A percentile compares a stretch with the other conserved stretches of the same genome.
Conservation (phyloP, 2,329 filamentous ascomycete species). For the Nemania bipapillata region DNA sequence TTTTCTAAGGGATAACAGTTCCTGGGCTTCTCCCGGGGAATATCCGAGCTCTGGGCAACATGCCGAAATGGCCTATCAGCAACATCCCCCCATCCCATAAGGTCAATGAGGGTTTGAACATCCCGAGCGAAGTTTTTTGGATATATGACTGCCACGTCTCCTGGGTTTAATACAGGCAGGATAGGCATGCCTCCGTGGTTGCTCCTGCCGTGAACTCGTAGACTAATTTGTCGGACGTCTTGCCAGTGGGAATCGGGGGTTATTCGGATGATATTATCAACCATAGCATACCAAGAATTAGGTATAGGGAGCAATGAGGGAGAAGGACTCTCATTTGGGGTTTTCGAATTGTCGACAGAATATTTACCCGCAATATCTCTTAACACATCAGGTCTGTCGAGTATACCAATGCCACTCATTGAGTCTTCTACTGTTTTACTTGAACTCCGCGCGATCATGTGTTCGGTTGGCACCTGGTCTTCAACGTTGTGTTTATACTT, state of each 20-base stretch:
- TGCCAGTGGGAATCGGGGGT: constrained; percentile 87
- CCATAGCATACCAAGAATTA: constrained; percentile 63
- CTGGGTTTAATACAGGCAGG: constrained; percentile 66
- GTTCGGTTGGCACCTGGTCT: constrained; percentile 36
- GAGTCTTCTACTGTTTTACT: constrained; percentile 38
- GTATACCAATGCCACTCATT: constrained; percentile 42
- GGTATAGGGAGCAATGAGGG: constrained; percentile 65
- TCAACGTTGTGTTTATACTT: constrained; percentile 42
- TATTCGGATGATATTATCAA: constrained; percentile 75
- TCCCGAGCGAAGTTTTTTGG: constrained; percentile 88
- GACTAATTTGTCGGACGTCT: constrained; percentile 83
- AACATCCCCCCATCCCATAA: constrained; percentile 80
- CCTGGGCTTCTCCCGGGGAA: constrained; percentile 40
- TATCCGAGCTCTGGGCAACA: constrained; percentile 26
- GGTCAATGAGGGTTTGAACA: constrained; percentile 78
- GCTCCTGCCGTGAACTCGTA: constrained; percentile 58
- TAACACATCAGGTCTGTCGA: constrained; percentile 54
- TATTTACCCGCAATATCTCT: constrained; percentile 53
- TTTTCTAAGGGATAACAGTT: constrained; percentile 53
- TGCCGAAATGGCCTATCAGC: constrained; percentile 73
- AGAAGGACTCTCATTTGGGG: constrained; percentile 44
- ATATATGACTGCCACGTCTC: constrained; percentile 82
- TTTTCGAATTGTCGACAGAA: constrained; percentile 42
- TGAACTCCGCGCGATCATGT: constrained; percentile 44
- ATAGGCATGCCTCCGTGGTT: constrained; percentile 45